Conservation (phyloP, 2,329 filamentous ascomycete genomes). For the Pseudocercospora musae region DNA sequence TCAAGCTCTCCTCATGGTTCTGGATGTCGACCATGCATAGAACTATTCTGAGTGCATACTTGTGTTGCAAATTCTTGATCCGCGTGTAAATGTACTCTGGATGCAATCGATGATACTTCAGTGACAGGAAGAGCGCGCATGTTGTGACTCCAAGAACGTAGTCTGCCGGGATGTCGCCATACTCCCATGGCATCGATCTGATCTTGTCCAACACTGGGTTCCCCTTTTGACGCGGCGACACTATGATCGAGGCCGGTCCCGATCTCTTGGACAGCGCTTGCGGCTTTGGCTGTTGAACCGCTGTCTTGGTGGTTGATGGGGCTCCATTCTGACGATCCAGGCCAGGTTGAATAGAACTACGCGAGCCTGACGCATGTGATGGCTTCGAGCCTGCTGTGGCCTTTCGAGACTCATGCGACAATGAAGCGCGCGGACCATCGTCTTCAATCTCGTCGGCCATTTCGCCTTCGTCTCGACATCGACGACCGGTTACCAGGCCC, state of each 20-base stretch:
- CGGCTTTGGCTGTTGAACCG: slow-evolving; percentile 68
- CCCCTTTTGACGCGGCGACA: slow-evolving; percentile 89
- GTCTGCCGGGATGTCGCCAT: slow-evolving; percentile 92
- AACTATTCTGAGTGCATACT: slow-evolving; percentile 81
- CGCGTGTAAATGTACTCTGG: slow-evolving; percentile 97
- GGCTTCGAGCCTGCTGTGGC: slow-evolving; percentile 19
- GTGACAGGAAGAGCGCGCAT: slow-evolving; percentile 84
- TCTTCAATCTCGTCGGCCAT: slow-evolving; percentile 31
- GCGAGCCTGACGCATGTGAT: slow-evolving; percentile 18
- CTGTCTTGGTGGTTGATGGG: slow-evolving; percentile 20
- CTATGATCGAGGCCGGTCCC: slow-evolving; percentile 74
- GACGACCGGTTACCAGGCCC: neutral
- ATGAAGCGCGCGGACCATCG: slow-evolving; percentile 15
- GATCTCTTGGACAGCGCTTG: slow-evolving; percentile 70
- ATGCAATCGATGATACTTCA: slow-evolving; percentile 96
- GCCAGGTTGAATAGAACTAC: slow-evolving; percentile 14
- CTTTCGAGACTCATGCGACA: slow-evolving; percentile 18
- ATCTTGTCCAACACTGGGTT: slow-evolving; percentile 87
- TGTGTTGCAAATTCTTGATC: slow-evolving; percentile 77
- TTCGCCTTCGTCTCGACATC: neutral
- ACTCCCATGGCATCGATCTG: slow-evolving; percentile 86
- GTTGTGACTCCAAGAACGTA: slow-evolving; percentile 85
- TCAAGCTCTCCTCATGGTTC: slow-evolving; percentile 85
- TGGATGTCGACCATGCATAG: slow-evolving; percentile 92
- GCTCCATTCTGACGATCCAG: slow-evolving; percentile 24